These are phyloP conservation scores for Senna tora DNA, from an alignment of 306 rosid species.

Conservation along the genomic window DNA sequence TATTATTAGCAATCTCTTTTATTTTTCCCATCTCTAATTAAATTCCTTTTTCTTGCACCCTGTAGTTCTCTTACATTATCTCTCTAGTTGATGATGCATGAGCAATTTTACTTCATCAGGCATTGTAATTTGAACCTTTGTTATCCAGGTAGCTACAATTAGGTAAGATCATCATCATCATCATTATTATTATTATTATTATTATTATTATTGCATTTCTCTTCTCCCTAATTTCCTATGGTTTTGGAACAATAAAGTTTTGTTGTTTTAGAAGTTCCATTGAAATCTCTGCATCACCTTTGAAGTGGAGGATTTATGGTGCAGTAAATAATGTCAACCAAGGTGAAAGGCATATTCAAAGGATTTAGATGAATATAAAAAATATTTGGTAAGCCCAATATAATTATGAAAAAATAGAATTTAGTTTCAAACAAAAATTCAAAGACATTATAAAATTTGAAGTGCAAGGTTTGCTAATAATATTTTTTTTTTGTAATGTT, in stretches of 20 bases:
- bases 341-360: conserved; percentile 80
- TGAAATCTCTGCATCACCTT: conserved; percentile 1
- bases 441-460: too few species aligned
- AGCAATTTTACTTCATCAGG: not conserved
- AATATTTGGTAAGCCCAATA: conserved; percentile 76
- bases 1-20: not conserved
- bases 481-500: too few species aligned
- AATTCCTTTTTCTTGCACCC: not conserved
- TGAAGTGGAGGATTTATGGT: conserved; percentile 28
- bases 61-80: not conserved
- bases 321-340: conserved; percentile 37
- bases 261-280: too few species aligned
- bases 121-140: not conserved
- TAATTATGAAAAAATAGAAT: too few species aligned
- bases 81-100: not conserved
- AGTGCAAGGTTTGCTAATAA: too few species aligned
- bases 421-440: too few species aligned
- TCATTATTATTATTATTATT: too few species aligned
- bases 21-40: too few species aligned
- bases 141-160: conserved; percentile 10
- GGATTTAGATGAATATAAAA: conserved; percentile 83
- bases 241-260: too few species aligned
- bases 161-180: too few species aligned
- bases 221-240: too few species aligned
- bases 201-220: too few species aligned